phyloP scores from a whole-genome alignment of 805 yeast genomes.

The Wickerhamomyces sydowiorum region DNA sequence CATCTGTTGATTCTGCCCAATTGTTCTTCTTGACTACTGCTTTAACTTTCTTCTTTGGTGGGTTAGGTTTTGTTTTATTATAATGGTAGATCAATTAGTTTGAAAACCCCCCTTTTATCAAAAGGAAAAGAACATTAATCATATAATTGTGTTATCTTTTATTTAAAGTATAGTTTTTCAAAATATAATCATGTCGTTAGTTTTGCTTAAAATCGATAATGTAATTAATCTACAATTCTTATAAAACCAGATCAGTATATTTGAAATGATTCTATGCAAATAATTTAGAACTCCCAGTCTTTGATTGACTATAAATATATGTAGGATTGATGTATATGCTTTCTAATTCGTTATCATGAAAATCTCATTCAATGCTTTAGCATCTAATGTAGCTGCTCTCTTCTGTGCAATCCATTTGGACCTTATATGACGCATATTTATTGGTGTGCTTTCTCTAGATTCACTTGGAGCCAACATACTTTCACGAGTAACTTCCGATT shows the following conservation, averaged over 20 bases:
- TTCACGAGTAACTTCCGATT: constrained; percentile 31
- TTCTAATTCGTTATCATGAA: constrained; percentile 67
- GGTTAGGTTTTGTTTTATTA: constrained; percentile 32
- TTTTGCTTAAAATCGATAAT: neutral
- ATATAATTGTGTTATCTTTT: neutral
- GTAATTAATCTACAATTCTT: neutral
- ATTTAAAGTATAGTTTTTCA: neutral
- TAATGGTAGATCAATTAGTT: constrained; percentile 4
- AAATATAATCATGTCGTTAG: constrained; percentile 1
- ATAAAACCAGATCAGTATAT: neutral
- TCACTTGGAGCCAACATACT: constrained; percentile 36
- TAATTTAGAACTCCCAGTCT: neutral
- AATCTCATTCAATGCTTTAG: constrained; percentile 84
- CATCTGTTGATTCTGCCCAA: constrained; percentile 10
- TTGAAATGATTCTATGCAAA: neutral
- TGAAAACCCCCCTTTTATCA: neutral
- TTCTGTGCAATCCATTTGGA: constrained; percentile 87
- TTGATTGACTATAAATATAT: no score
- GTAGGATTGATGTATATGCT: neutral
- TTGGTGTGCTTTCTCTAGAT: constrained; percentile 24
- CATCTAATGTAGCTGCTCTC: constrained; percentile 86
- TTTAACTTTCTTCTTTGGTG: constrained; percentile 36
- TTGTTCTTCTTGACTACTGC: constrained; percentile 19
- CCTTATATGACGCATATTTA: constrained; percentile 29
- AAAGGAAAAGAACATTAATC: neutral